phyloP scores from a whole-genome alignment of 768 basidiomycete genomes.

The Psilocybe cubensis region DNA sequence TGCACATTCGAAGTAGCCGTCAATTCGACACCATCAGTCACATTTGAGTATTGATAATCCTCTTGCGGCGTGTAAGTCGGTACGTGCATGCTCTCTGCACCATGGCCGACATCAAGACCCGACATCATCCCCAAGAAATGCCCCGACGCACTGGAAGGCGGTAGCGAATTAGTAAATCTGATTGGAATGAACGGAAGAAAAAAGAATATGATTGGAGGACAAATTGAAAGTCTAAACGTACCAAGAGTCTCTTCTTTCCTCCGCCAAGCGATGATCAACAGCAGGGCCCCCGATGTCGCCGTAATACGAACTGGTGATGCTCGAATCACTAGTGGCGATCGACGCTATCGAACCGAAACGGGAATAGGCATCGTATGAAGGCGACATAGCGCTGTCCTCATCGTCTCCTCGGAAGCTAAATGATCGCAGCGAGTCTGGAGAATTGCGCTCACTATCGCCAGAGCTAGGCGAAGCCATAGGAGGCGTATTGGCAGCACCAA shows the following conservation, averaged over 20 bases:
- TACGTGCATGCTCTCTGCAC: slow-evolving; percentile 17
- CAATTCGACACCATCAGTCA: slow-evolving; percentile 18
- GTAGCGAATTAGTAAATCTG: slow-evolving; percentile 7
- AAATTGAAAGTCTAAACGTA: slow-evolving; percentile 29
- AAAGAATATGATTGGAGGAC: slow-evolving; percentile 11
- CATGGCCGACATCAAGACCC: slow-evolving; percentile 41
- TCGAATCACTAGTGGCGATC: slow-evolving; percentile 62
- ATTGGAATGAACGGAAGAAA: slow-evolving; percentile 5
- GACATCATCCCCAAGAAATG: slow-evolving; percentile 47
- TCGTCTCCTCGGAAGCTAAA: slow-evolving; percentile 53
- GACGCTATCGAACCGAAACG: slow-evolving; percentile 68
- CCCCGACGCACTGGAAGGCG: slow-evolving; percentile 31
- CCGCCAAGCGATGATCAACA: slow-evolving; percentile 30
- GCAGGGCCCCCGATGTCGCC: slow-evolving; percentile 23
- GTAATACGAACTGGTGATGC: slow-evolving; percentile 44
- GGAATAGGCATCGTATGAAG: slow-evolving; percentile 52
- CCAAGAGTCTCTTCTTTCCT: slow-evolving; percentile 46
- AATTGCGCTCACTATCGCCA: slow-evolving; percentile 53
- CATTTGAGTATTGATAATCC: slow-evolving; percentile 20
- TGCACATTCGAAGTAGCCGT: slow-evolving; percentile 13
- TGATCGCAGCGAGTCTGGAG: slow-evolving; percentile 53
- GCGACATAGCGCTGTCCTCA: slow-evolving; percentile 50
- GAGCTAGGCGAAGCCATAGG: slow-evolving; percentile 54
- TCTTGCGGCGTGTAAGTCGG: slow-evolving; percentile 30
- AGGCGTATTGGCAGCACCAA: slow-evolving; percentile 59